Conservation (phyloP, 306 rosid genomes). For the Senna tora region DNA sequence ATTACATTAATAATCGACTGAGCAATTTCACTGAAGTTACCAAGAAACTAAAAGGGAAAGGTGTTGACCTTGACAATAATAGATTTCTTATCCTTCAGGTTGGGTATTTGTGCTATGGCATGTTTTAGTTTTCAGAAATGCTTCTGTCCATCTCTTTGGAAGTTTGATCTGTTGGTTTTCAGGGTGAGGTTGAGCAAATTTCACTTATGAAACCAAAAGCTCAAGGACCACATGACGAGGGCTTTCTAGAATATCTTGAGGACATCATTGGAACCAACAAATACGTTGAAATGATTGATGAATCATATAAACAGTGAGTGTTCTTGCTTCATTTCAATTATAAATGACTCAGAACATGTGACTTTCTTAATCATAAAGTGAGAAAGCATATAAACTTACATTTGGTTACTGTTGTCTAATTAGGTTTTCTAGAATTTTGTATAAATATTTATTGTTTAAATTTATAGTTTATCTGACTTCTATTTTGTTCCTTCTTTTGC, state of each 20-base stretch:
- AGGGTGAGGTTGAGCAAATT: constrained; percentile 99
- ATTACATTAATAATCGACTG: constrained; percentile 74
- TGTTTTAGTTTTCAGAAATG: not conserved
- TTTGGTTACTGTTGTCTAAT: constrained; percentile 8
- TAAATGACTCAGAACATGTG: constrained; percentile 7
- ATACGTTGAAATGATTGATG: constrained; percentile 87
- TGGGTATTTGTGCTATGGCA: constrained; percentile 16
- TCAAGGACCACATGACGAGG: constrained; percentile 98
- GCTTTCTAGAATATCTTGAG: constrained; percentile 96
- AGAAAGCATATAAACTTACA: constrained; percentile 6
- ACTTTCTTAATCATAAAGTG: constrained; percentile 12
- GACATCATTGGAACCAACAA: constrained; percentile 93
- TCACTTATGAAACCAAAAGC: constrained; percentile 97
- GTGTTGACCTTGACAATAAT: constrained; percentile 95
- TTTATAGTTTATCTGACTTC: constrained; percentile 2
- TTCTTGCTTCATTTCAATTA: constrained; percentile 36
- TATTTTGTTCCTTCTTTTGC: constrained; percentile 7
- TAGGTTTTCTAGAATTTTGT: constrained; percentile 9
- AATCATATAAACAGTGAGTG: constrained; percentile 77
- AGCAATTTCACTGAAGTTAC: constrained; percentile 98
- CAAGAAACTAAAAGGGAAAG: constrained; percentile 89
- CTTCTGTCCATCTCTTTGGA: constrained; percentile 25
- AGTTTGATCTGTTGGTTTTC: constrained; percentile 43
- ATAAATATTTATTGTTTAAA: constrained; percentile 3
- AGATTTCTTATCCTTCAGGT: constrained; percentile 98